Evolutionary conservation across 768 basidiomycete genomes (phyloP).

Genomic region (Tylopilus sp.): DNA sequence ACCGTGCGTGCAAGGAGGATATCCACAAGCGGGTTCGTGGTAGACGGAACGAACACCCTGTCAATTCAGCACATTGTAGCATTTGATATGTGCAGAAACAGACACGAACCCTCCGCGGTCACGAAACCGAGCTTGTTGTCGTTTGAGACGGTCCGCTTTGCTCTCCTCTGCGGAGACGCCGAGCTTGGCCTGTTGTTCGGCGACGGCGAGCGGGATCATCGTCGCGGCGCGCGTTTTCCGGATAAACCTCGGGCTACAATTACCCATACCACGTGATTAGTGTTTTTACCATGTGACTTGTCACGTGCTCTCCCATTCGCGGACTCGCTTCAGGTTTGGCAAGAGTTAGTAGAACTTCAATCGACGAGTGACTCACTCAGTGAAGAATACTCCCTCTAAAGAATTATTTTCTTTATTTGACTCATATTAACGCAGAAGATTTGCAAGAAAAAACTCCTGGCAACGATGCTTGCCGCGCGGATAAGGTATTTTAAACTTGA

Average conservation of each 20-base stretch:
- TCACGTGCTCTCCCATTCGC: not conserved
- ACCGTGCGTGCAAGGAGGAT: conserved; percentile 51
- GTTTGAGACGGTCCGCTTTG: conserved; percentile 53
- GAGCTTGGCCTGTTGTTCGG: conserved; percentile 22
- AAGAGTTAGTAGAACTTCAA: too few species aligned
- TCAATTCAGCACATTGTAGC: not conserved
- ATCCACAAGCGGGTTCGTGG: conserved; percentile 46
- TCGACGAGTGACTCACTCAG: too few species aligned
- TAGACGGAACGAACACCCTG: conserved; percentile 54
- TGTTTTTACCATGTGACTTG: not conserved
- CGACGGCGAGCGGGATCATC: conserved; percentile 12
- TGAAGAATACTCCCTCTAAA: too few species aligned
- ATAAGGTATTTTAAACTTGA: conserved; percentile 6
- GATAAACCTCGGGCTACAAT: not conserved
- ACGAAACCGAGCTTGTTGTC: conserved; percentile 64
- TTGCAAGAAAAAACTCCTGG: too few species aligned
- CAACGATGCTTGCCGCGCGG: too few species aligned
- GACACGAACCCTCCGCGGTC: conserved; percentile 60
- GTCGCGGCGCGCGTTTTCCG: not conserved
- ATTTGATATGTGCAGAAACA: not conserved
- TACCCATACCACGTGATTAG: not conserved
- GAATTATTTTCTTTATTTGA: too few species aligned
- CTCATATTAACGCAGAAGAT: too few species aligned
- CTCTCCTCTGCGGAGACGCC: conserved; percentile 52
- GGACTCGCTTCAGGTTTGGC: too few species aligned